Base-by-base conservation (phyloP, 176 grass and related monocot species). In the Cymbopogon citratus region DNA sequence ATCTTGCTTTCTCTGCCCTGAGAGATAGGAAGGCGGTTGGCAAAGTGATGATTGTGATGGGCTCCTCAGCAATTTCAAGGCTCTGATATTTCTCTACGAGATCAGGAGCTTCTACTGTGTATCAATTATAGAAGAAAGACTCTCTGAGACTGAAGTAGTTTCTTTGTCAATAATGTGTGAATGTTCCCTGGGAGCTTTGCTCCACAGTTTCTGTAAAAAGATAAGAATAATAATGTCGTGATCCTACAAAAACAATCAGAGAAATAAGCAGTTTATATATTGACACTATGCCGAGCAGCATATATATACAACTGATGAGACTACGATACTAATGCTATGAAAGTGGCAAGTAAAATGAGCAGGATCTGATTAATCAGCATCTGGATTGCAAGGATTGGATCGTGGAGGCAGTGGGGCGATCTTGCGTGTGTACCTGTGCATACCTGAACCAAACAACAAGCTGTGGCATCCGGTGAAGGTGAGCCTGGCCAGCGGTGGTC, bases 11-110 rank as follows among this genome's bases (percentile, higher is more conserved):
- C 45, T 54, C 88, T 78, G 90, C 90, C 69, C 75, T 95, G 72
- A 95, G 91, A 93, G 96, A 98, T 73, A 85, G 92, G 74, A 95
- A 93, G 56, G 96, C 49, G 6, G 63, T 91, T 2, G 96, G 96
- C 65, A 95, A 98, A 81, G 92, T 95, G 81, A 33, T 33, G 31
- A 65, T 95, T 67, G 73, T 93, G 27, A 87, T 91, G 72, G 87
- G 44, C 19, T 76, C 88, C 0, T 73, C 66, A 36, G 35, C 35
- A 36, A 5, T 36, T 5, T 36, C 35, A 19, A 98, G 82, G 56
- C 92, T 95, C 10, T 98, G 62, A 91, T 72, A 34, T 67, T 14
- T 41, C 21, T 27, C 0, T 74, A 24, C 0, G 13, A 78, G 31
- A 78, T 31, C 57, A 3, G 15, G 29, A 13, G 19, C 26, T 16